Evolutionary conservation across 2,329 filamentous ascomycete species (phyloP).

Genomic region (Didymella arachidicola): DNA sequence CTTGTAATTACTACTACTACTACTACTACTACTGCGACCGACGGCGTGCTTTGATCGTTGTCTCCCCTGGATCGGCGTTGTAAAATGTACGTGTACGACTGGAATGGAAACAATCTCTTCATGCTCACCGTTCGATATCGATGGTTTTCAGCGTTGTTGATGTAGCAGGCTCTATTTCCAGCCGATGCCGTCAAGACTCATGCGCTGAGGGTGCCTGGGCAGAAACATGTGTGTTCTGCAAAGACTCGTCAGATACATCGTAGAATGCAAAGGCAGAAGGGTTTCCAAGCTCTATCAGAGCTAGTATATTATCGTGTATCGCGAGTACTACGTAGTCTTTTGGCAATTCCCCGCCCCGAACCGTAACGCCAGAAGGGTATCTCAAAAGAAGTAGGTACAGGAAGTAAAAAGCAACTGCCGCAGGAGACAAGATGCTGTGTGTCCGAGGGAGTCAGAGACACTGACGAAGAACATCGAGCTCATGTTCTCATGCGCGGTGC

Average conservation of each 20-base stretch:
- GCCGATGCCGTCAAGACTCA: background rate
- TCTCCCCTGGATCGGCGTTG: slow-evolving; percentile 11
- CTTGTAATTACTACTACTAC: slow-evolving; percentile 22
- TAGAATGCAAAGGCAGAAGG: too few relatives aligned
- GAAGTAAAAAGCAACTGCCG: slow-evolving; percentile 4
- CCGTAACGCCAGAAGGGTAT: slow-evolving; percentile 12
- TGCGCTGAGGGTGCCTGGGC: too few relatives aligned
- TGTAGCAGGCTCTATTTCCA: too few relatives aligned
- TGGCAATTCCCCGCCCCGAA: background rate
- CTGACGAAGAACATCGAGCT: background rate
- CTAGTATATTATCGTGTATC: background rate
- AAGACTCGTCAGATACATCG: too few relatives aligned
- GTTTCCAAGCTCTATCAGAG: background rate
- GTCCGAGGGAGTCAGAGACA: background rate
- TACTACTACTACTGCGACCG: background rate
- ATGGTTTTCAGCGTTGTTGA: too few relatives aligned
- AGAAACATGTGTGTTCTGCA: too few relatives aligned
- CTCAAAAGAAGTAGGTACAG: slow-evolving; percentile 17
- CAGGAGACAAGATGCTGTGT: background rate
- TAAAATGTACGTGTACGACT: slow-evolving; percentile 21
- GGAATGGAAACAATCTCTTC: slow-evolving; percentile 4
- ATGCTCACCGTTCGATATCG: background rate
- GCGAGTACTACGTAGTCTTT: background rate
- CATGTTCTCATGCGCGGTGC: background rate
- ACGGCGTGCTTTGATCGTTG: background rate